Evolutionary conservation across 139 green algal genomes (phyloP).

Genomic region (Micromonas pusilla): DNA sequence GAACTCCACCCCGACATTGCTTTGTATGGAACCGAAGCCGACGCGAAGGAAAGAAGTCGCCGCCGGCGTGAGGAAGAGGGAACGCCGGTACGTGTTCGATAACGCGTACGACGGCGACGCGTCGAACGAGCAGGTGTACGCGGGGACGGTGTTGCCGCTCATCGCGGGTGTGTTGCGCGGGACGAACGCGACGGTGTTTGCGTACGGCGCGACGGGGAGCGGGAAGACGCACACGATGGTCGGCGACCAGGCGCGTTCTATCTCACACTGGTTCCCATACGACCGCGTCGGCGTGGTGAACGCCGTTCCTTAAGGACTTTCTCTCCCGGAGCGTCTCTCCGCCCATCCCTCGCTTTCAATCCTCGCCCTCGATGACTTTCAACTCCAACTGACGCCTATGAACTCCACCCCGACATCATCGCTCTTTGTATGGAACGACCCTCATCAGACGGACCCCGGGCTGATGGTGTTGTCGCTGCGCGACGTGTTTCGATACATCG

Average conservation of each 20-base stretch:
- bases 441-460: slow-evolving; percentile 54
- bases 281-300: too few relatives aligned
- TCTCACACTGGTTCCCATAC: too few relatives aligned
- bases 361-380: too few relatives aligned
- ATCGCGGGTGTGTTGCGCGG: slow-evolving; percentile 58
- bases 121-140: slow-evolving; percentile 65
- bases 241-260: too few relatives aligned
- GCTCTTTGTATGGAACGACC: too few relatives aligned
- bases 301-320: too few relatives aligned
- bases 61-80: slow-evolving; percentile 13
- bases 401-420: too few relatives aligned
- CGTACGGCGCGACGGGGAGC: slow-evolving; percentile 54
- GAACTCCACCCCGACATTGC: too few relatives aligned
- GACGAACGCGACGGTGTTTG: slow-evolving; percentile 74
- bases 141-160: slow-evolving; percentile 53
- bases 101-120: slow-evolving; percentile 43
- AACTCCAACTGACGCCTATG: too few relatives aligned
- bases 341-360: too few relatives aligned
- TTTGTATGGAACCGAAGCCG: slow-evolving; percentile 11
- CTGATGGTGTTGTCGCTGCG: slow-evolving; percentile 74
- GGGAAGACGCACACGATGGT: slow-evolving; percentile 47
- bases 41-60: slow-evolving; percentile 55
- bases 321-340: too few relatives aligned
- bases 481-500: slow-evolving; percentile 59
- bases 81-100: slow-evolving; percentile 55